phyloP scores from a whole-genome alignment of 306 rosid genomes.

The Mucuna pruriens region DNA sequence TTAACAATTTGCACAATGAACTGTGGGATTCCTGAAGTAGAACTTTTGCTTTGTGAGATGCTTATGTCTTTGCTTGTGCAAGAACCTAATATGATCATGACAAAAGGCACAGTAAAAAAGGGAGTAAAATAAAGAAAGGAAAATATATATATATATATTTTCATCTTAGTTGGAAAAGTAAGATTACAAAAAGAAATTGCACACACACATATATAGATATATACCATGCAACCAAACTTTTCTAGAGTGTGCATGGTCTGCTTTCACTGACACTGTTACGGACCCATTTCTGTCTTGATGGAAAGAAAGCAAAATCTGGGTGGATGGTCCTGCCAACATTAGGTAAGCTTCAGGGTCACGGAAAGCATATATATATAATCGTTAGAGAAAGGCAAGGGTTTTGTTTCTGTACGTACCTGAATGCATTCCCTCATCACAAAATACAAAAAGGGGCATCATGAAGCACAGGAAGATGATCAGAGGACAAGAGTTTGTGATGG shows the following conservation, averaged over 20 bases:
- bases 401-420: conserved; percentile 47
- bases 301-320: conserved; percentile 35
- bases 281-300: conserved; percentile 47
- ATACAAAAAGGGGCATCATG: conserved; percentile 35
- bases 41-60: conserved; percentile 60
- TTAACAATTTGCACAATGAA: conserved; percentile 66
- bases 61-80: conserved; percentile 66
- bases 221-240: conserved; percentile 53
- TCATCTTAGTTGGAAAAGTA: neutral
- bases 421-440: conserved; percentile 44
- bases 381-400: neutral
- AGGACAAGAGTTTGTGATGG: conserved; percentile 46
- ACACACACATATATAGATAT: neutral
- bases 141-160: neutral
- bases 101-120: conserved; percentile 1
- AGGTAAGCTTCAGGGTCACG: neutral
- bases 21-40: conserved; percentile 65
- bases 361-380: neutral
- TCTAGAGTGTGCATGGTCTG: conserved; percentile 42
- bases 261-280: conserved; percentile 26
- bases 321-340: conserved; percentile 39
- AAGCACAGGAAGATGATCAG: conserved; percentile 46
- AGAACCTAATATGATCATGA: conserved; percentile 45
- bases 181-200: conserved; percentile 1
- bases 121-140: neutral